Evolutionary conservation across 2,329 filamentous ascomycete genomes (phyloP), one percentile per base, ranked within the genome.

Genomic region (Fusarium hostae): DNA sequence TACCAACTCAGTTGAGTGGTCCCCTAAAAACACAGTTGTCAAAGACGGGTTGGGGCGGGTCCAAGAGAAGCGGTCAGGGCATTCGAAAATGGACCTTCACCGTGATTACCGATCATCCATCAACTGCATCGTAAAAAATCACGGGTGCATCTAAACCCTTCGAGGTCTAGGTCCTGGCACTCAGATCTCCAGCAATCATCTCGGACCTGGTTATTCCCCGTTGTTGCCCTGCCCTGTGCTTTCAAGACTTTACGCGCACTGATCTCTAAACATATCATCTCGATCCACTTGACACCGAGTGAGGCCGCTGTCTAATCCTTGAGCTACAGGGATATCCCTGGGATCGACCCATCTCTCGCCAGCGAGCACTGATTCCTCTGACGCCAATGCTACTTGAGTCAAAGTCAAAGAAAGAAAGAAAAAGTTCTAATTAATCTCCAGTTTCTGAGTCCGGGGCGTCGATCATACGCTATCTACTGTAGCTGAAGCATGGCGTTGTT

Each of bases 401-500:
- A 34, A 48, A 47, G 22, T 28, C 52, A 28, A 56, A 56, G 39
- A 56, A 56, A 56, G 63, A 54, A 66, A 55, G n/a, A 47, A 50
- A 63, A 40, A 37, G 62, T 44, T 55, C 34, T 56, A 48, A 56
- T 56, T 41, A 57, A 72, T 70, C 72, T 76, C 70, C 61, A 72
- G 71, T 70, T 66, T 58, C 66, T 58, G 50, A 72, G 72, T 72
- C 70, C 66, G 71, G 75, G 67, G 71, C 73, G 75, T 75, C 75
- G 75, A 76, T 76, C 75, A 74, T 70, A 73, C 75, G 75, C 70
- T 26, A 73, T 69, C 67, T 68, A 71, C 67, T 76, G 65, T 74
- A 75, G 55, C 67, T 77, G 75, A 76, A 55, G 75, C 74, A 74
- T 66, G 63, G 69, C 63, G 63, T 48, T 37, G 63, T 59, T 56